These are phyloP conservation scores for Xylaria sp. DNA, from an alignment of 2,329 filamentous ascomycete species.

Conservation along the genomic window DNA sequence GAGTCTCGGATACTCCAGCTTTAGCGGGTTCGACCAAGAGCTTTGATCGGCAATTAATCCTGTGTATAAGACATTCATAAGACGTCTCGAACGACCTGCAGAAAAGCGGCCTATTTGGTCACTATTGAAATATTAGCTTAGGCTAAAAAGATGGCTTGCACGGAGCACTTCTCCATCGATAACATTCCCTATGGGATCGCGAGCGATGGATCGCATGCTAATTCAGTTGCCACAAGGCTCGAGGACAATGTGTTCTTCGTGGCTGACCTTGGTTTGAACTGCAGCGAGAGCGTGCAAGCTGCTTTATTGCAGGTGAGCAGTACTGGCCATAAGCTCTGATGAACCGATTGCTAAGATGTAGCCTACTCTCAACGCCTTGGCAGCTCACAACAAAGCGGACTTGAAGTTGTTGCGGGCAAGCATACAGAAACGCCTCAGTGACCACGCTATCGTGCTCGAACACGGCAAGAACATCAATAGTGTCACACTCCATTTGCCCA, in stretches of 20 bases:
- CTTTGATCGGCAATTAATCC: neutral
- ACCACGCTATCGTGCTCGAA: slow-evolving; percentile 36
- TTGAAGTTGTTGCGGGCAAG: slow-evolving; percentile 36
- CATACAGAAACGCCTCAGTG: slow-evolving; percentile 35
- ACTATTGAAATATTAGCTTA: neutral
- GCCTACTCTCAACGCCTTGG: slow-evolving; percentile 41
- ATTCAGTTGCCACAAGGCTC: slow-evolving; percentile 61
- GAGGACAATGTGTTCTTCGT: slow-evolving; percentile 64
- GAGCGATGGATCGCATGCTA: slow-evolving; percentile 52
- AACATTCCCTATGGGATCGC: slow-evolving; percentile 66
- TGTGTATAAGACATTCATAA: neutral
- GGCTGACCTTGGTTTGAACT: slow-evolving; percentile 50
- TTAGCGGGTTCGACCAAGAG: neutral
- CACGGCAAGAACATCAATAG: slow-evolving; percentile 49
- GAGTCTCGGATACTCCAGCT: neutral
- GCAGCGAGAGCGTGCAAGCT: slow-evolving; percentile 14
- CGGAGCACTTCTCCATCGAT: slow-evolving; percentile 59
- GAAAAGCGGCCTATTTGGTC: neutral
- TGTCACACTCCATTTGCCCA: slow-evolving; percentile 63
- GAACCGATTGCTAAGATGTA: slow-evolving; percentile 22
- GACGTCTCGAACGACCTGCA: neutral
- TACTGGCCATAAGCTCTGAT: neutral
- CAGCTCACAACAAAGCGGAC: slow-evolving; percentile 32
- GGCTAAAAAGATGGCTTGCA: slow-evolving; percentile 33
- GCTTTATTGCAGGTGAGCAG: slow-evolving; percentile 36